These are phyloP conservation scores for Trematosphaeria pertusa DNA, from an alignment of 2,329 filamentous ascomycete species.

Conservation along the genomic window DNA sequence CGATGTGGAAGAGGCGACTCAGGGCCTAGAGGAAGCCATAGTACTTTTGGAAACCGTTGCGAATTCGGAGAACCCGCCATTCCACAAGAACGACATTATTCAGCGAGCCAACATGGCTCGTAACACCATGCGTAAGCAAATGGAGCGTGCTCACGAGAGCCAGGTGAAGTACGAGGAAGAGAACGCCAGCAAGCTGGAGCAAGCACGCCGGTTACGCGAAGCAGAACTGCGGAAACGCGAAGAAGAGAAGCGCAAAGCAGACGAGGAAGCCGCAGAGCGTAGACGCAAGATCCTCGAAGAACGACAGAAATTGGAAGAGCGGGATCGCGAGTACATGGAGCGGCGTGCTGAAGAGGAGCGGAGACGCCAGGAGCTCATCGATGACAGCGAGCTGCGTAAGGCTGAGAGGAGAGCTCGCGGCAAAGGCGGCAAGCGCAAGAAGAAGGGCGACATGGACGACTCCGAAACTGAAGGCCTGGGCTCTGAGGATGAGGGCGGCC, in stretches of 20 bases:
- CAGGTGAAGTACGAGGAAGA: slow-evolving; percentile 93
- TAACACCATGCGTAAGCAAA: slow-evolving; percentile 91
- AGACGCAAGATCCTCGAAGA: slow-evolving; percentile 87
- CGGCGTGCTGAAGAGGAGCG: slow-evolving; percentile 74
- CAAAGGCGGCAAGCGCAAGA: slow-evolving; percentile 62
- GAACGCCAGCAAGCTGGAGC: slow-evolving; percentile 85
- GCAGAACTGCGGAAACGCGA: slow-evolving; percentile 80
- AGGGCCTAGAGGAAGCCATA: slow-evolving; percentile 86
- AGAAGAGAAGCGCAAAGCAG: slow-evolving; percentile 72
- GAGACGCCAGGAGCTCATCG: slow-evolving; percentile 64
- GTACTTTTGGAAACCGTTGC: slow-evolving; percentile 68
- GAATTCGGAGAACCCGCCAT: slow-evolving; percentile 73
- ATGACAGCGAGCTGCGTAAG: slow-evolving; percentile 84
- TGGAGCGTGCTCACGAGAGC: slow-evolving; percentile 81
- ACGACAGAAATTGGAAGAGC: slow-evolving; percentile 78
- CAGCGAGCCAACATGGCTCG: slow-evolving; percentile 96
- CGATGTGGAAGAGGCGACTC: slow-evolving; percentile 80
- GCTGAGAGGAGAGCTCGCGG: slow-evolving; percentile 56
- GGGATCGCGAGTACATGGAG: slow-evolving; percentile 74
- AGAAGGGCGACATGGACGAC: slow-evolving; percentile 62
- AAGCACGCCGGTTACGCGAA: slow-evolving; percentile 80
- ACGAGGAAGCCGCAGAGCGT: slow-evolving; percentile 74
- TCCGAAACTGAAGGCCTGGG: slow-evolving; percentile 53
- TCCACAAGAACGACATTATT: slow-evolving; percentile 88
- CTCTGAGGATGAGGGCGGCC: slow-evolving; percentile 49